phyloP scores from a whole-genome alignment of 352 stramenopile genomes.

The Halophytophthora batemanensis region DNA sequence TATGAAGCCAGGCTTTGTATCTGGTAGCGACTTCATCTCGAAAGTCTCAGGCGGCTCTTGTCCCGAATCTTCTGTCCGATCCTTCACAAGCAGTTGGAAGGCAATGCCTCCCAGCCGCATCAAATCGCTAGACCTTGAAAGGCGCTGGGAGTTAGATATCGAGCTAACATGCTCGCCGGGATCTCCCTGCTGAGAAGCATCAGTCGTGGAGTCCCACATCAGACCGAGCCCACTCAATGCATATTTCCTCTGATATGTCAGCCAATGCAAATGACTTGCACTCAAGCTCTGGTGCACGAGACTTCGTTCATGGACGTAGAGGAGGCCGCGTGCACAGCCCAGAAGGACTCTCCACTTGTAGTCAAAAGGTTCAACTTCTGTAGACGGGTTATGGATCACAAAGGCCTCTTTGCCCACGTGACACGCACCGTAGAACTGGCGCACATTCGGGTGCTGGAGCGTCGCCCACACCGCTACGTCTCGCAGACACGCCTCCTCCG shows the following conservation, averaged over 20 bases:
- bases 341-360: neutral
- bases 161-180: too few relatives aligned
- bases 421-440: constrained; percentile 15
- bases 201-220: neutral
- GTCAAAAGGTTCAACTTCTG: too few relatives aligned
- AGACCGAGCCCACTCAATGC: constrained; percentile 1
- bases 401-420: constrained; percentile 3
- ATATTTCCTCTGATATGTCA: neutral
- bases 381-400: constrained; percentile 8
- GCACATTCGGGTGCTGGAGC: constrained; percentile 16
- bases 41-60: neutral
- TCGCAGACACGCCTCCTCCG: constrained; percentile 2
- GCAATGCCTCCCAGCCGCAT: too few relatives aligned
- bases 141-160: too few relatives aligned
- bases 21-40: neutral
- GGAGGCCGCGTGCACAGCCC: neutral
- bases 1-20: neutral
- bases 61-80: neutral
- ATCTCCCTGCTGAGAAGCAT: too few relatives aligned
- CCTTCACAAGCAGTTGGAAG: neutral
- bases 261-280: too few relatives aligned
- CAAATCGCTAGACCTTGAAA: neutral
- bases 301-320: neutral
- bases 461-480: constrained; percentile 1
- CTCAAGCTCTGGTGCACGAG: neutral